These are phyloP conservation scores for Escovopsis weberi DNA, from an alignment of 2,329 filamentous ascomycete species.

Conservation along the genomic window DNA sequence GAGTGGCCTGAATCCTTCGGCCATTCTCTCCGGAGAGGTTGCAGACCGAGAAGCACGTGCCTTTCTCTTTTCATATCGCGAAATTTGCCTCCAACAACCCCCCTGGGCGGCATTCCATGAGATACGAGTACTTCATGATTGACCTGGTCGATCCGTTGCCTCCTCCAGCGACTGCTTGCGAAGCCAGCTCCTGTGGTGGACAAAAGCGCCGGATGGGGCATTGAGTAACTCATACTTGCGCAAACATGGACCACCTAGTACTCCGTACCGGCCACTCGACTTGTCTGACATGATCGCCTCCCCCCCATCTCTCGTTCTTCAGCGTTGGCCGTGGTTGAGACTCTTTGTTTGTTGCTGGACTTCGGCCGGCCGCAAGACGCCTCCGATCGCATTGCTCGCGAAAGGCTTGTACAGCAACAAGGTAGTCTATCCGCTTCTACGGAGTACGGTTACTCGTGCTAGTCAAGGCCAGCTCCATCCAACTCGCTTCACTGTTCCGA, in stretches of 20 bases:
- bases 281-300: neutral
- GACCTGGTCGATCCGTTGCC: neutral
- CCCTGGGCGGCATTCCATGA: neutral
- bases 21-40: neutral
- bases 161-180: neutral
- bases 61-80: neutral
- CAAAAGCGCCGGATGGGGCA: no score
- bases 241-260: neutral
- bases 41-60: neutral
- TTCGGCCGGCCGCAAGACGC: neutral
- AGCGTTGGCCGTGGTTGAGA: no score
- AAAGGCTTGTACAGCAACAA: neutral
- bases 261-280: neutral
- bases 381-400: no score
- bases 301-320: neutral
- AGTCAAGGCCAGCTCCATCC: no score
- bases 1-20: neutral
- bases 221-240: neutral
- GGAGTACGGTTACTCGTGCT: neutral
- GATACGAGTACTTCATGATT: neutral
- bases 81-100: neutral
- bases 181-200: neutral
- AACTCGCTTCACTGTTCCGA: no score
- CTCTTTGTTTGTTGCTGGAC: no score
- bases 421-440: neutral